Evolutionary conservation across 495 filamentous ascomycete genomes (phyloP).

Genomic region (Podospora tetraspora): DNA sequence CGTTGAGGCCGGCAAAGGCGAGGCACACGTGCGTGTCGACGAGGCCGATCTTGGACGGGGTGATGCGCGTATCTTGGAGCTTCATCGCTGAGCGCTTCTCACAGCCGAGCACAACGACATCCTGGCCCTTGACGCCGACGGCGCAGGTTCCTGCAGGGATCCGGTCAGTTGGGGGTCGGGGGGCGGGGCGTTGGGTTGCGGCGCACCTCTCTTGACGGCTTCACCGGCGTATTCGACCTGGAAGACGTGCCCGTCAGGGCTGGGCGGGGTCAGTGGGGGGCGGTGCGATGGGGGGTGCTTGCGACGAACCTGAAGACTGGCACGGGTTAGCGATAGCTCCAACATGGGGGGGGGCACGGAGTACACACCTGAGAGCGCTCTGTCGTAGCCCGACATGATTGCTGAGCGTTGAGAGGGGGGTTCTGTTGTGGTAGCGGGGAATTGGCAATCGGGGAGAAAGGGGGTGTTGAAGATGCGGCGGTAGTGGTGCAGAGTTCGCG

Average conservation of each 20-base stretch:
- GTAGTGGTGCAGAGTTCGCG: conserved; percentile 1
- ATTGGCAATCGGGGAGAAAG: not conserved
- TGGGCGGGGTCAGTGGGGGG: conserved; percentile 29
- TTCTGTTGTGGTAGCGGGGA: not conserved
- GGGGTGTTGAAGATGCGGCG: not conserved
- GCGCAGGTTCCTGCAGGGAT: conserved; percentile 79
- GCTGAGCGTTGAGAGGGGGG: conserved; percentile 12
- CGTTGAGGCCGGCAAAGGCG: conserved; percentile 94
- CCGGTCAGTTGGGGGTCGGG: not conserved
- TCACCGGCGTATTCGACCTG: conserved; percentile 99
- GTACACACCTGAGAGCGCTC: conserved; percentile 84
- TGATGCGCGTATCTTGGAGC: conserved; percentile 98
- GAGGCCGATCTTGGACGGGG: conserved; percentile 92
- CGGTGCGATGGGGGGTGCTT: conserved; percentile 3
- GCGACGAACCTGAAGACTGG: conserved; percentile 63
- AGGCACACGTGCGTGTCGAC: conserved; percentile 94
- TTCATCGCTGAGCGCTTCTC: conserved; percentile 99
- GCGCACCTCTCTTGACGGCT: conserved; percentile 90
- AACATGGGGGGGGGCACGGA: conserved; percentile 1
- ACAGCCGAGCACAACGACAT: conserved; percentile 93
- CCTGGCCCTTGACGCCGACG: conserved; percentile 91
- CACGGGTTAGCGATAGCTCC: conserved; percentile 35
- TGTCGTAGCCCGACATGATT: conserved; percentile 88
- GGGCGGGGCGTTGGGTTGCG: not conserved
- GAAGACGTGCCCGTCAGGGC: conserved; percentile 98